Evolutionary conservation across 2,329 filamentous ascomycete species (phyloP), one percentile per base, ranked within the genome.

Genomic region (Nemania diffusa): DNA sequence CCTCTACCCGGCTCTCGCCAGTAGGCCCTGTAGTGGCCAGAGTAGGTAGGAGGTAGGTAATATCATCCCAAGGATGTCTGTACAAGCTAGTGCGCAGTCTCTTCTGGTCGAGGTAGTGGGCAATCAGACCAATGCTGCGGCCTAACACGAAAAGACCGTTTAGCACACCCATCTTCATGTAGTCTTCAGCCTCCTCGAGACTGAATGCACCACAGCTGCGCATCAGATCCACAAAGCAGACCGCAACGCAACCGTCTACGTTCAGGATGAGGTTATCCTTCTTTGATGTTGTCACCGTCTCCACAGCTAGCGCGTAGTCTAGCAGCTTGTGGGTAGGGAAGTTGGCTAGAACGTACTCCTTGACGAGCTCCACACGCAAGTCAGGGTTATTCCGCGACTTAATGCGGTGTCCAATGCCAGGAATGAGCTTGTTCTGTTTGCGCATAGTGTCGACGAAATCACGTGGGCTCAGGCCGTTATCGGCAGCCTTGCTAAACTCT

Each of bases 181-280:
- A 99, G 83, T 99, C 96, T 84, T 99, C 96, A 59, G 94, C 94
- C 86, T 99, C 96, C 83, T 99, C 96, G 56, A 90, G 81, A 73
- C 91, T 95, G 89, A 99, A 99, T 63, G 96, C 95, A 81, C 96
- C 96, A 81, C 94, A 97, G 89, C 97, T 97, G 83, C 96, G 93
- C 84, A 99, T 87, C 71, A 99, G 87, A 79, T 99, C 96, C 73
- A 99, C 94, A 80, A 99, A 99, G 91, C 94, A 97, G 81, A 99
- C 96, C 74, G 96, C 96, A 78, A 99, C 92, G 82, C 93, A 97
- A 77, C 96, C 96, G 80, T 98, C 96, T 67, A 99, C 96, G 87
- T 99, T 99, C 78, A 99, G 91, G 77, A 99, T 99, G 75, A 99
- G 90, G 88, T 98, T 99, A 86, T 99, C 96, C 89, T 99, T 99